Evolutionary conservation across 1,139 yeast species (phyloP).

Genomic region (Wickerhamomyces sp.): DNA sequence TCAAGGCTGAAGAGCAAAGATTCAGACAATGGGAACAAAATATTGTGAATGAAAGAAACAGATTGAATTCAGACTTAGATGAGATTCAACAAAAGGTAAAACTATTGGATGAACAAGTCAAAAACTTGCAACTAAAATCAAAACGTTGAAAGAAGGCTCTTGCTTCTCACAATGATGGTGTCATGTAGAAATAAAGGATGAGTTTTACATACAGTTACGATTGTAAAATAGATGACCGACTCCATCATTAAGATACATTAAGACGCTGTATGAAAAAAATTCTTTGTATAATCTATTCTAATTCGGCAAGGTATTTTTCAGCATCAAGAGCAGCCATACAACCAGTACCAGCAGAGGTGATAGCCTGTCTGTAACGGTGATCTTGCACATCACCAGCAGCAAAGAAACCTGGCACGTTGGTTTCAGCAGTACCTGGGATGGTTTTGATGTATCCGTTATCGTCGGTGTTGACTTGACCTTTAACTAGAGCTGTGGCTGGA

Average conservation of each 20-base stretch:
- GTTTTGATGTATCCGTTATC: slow-evolving; percentile 86
- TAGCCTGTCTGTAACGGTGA: slow-evolving; percentile 95
- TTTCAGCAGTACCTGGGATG: slow-evolving; percentile 79
- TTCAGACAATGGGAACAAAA: slow-evolving; percentile 98
- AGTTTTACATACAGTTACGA: no score
- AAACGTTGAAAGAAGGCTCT: slow-evolving; percentile 16
- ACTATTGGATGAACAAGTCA: slow-evolving; percentile 67
- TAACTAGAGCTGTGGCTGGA: slow-evolving; percentile 86
- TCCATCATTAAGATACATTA: no score
- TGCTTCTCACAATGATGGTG: no score
- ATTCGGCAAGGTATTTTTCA: slow-evolving; percentile 75
- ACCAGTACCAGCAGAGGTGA: slow-evolving; percentile 98
- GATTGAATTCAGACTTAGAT: slow-evolving; percentile 90
- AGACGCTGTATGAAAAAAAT: no score
- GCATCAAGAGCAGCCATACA: slow-evolving; percentile 99
- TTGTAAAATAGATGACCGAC: no score
- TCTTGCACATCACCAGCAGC: slow-evolving; percentile 99
- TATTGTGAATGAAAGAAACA: slow-evolving; percentile 88
- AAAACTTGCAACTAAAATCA: slow-evolving; percentile 52
- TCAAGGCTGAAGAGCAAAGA: slow-evolving; percentile 93
- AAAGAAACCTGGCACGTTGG: slow-evolving; percentile 87
- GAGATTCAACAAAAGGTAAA: slow-evolving; percentile 75
- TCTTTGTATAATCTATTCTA: slow-evolving; percentile 33
- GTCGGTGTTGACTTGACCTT: slow-evolving; percentile 76
- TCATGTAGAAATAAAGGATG: no score